phyloP scores from a whole-genome alignment of 371 early-diverging fungal genomes.

The Rhizopus sp. region DNA sequence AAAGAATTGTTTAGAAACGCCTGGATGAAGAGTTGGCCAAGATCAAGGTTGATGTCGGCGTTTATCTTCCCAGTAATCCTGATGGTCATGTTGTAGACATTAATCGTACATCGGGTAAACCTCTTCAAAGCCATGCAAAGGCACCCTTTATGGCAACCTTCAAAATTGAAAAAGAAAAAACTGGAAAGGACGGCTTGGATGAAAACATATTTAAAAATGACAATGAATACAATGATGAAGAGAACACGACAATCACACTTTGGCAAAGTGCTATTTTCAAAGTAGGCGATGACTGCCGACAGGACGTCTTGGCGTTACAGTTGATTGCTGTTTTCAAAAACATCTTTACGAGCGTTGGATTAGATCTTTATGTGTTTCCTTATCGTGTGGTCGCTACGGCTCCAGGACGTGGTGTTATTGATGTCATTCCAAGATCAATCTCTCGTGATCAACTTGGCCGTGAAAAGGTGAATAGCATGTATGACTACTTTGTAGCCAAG shows the following conservation, averaged over 20 bases:
- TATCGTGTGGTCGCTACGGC: conserved; percentile 98
- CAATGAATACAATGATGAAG: conserved; percentile 19
- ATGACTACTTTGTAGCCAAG: conserved; percentile 93
- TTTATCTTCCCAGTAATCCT: conserved; percentile 98
- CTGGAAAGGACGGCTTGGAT: conserved; percentile 43
- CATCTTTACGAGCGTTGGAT: conserved; percentile 88
- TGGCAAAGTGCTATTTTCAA: conserved; percentile 97
- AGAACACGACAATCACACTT: conserved; percentile 21
- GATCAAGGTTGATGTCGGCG: conserved; percentile 95
- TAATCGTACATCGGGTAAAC: conserved; percentile 93
- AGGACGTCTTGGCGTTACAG: conserved; percentile 98
- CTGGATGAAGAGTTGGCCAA: conserved; percentile 95
- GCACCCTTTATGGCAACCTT: conserved; percentile 99
- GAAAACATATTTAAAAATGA: conserved; percentile 48
- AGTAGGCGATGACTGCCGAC: conserved; percentile 99
- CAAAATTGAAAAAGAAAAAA: conserved; percentile 72
- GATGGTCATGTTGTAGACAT: conserved; percentile 95
- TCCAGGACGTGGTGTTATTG: conserved; percentile 98
- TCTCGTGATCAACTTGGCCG: conserved; percentile 98
- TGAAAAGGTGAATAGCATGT: conserved; percentile 96
- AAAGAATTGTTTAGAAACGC: conserved; percentile 36
- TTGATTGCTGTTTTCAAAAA: conserved; percentile 98
- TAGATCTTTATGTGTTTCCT: conserved; percentile 97
- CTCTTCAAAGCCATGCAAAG: conserved; percentile 98
- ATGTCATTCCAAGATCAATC: conserved; percentile 97